Base-by-base conservation (phyloP, 805 yeast genomes). In the Ogataea naganishii region DNA sequence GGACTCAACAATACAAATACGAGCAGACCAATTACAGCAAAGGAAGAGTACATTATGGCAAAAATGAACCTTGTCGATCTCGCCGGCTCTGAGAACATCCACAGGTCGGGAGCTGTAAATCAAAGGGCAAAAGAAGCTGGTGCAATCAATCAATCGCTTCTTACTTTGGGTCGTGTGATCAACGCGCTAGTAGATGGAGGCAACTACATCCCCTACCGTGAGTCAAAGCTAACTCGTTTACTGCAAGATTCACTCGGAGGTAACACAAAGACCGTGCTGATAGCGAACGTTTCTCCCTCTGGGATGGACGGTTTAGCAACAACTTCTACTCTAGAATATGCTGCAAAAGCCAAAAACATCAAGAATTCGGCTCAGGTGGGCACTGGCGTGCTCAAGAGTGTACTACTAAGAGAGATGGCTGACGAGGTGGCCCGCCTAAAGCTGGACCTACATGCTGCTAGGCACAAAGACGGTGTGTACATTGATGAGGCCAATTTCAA, bases 61-160 rank as follows among this genome's bases (percentile, higher is more conserved):
- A 57, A 58, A 32, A 41, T 56, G 51, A 84, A 86, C 47, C 59
- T 86, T 14, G 97, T 89, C 5, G 97, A 89, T 58, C 64, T 89
- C 39, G 98, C 97, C 0, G 97, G 98, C 1, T 82, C 95, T 5
- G 98, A 89, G 51, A 88, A 88, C 49, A 79, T 89, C 31, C 71
- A 64, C 39, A 64, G 85, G 44, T 82, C 95, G 1, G 98, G 98
- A 3, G 95, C 96, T 0, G 65, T 73, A 15, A 76, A 81, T 41
- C 80, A 75, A 48, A 66, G 95, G 25, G 96, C 95, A 0, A 76
- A 85, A 41, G 98, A 89, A 49, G 95, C 96, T 0, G 96, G 96
- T 0, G 74, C 84, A 13, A 88, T 88, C 29, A 89, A 89, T 53
- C 95, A 85, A 53, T 80, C 94, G 52, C 61, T 89, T 30, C 58